Percentiles rank a stretch among this genome's conserved stretches.
phyloP scores from a whole-genome alignment of 1,284 basidiomycete species.

The Phellopilus nigrolimitatus region DNA sequence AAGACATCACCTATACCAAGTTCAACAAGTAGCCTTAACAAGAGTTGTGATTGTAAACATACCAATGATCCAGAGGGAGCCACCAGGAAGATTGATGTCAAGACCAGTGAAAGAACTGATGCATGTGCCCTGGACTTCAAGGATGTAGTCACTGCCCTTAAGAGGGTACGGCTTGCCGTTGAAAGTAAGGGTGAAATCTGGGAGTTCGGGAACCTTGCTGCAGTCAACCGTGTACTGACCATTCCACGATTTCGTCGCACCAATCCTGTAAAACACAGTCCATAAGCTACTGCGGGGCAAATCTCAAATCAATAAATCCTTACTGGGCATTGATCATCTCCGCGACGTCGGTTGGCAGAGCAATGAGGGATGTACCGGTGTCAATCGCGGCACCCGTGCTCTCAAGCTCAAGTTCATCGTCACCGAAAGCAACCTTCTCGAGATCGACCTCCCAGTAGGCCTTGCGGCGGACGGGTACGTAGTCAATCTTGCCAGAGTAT shows the following conservation, averaged over 20 bases:
- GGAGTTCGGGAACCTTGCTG: slow-evolving; percentile 74
- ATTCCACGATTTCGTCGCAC: slow-evolving; percentile 89
- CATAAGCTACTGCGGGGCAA: slow-evolving; percentile 19
- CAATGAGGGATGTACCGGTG: slow-evolving; percentile 91
- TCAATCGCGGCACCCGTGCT: slow-evolving; percentile 95
- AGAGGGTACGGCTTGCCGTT: slow-evolving; percentile 77
- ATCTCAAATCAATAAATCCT: slow-evolving; percentile 26
- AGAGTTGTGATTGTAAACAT: too few relatives aligned
- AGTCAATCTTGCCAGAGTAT: slow-evolving; percentile 80
- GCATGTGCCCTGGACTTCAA: slow-evolving; percentile 87
- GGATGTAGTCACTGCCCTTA: slow-evolving; percentile 83
- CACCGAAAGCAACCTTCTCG: slow-evolving; percentile 79
- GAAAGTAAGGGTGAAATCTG: slow-evolving; percentile 86
- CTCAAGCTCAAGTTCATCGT: slow-evolving; percentile 81
- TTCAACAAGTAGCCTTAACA: slow-evolving; percentile 17
- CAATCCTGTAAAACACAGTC: slow-evolving; percentile 47
- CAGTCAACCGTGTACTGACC: slow-evolving; percentile 95
- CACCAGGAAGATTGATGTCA: slow-evolving; percentile 87
- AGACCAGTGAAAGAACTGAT: slow-evolving; percentile 92
- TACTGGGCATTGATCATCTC: slow-evolving; percentile 96
- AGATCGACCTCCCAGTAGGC: slow-evolving; percentile 99
- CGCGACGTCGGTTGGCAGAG: slow-evolving; percentile 89
- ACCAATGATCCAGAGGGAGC: slow-evolving; percentile 93
- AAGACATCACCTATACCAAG: slow-evolving; percentile 68
- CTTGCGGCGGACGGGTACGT: slow-evolving; percentile 91